phyloP scores from a whole-genome alignment of 2,329 filamentous ascomycete species.

The Cercospora citrullina region DNA sequence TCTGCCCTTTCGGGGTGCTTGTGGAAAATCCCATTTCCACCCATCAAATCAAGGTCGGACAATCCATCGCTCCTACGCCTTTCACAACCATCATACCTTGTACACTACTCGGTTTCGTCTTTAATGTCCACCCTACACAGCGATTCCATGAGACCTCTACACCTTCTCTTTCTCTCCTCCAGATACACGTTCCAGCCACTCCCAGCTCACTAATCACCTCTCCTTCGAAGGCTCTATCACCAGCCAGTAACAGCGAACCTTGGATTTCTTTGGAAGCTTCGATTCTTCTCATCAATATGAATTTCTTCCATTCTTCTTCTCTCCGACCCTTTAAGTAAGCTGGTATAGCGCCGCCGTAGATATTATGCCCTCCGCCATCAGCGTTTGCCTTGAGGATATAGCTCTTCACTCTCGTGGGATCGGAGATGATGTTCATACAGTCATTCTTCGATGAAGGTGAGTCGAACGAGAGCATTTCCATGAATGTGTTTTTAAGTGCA shows the following conservation, averaged over 20 bases:
- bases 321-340: constrained; percentile 36
- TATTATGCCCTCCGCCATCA: constrained; percentile 49
- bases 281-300: constrained; percentile 47
- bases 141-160: constrained; percentile 41
- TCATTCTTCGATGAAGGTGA: constrained; percentile 33
- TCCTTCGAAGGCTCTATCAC: constrained; percentile 38
- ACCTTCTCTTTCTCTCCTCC: constrained; percentile 26
- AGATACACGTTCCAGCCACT: constrained; percentile 45
- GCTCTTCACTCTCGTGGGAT: constrained; percentile 28
- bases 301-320: constrained; percentile 37
- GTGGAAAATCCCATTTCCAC: no score
- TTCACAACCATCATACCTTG: constrained; percentile 53
- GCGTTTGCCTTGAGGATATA: constrained; percentile 49
- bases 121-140: constrained; percentile 46
- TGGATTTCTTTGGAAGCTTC: constrained; percentile 33
- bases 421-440: constrained; percentile 33
- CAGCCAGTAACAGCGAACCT: constrained; percentile 40
- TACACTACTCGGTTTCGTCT: constrained; percentile 44
- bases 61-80: constrained; percentile 51
- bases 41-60: constrained; percentile 30
- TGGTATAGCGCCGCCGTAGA: constrained; percentile 44
- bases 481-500: constrained; percentile 41
- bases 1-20: no score
- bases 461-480: constrained; percentile 43
- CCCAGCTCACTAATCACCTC: constrained; percentile 48